These are phyloP conservation scores for Elymus sibiricus DNA, from an alignment of 176 grass and related monocot genomes.

Conservation along the genomic window DNA sequence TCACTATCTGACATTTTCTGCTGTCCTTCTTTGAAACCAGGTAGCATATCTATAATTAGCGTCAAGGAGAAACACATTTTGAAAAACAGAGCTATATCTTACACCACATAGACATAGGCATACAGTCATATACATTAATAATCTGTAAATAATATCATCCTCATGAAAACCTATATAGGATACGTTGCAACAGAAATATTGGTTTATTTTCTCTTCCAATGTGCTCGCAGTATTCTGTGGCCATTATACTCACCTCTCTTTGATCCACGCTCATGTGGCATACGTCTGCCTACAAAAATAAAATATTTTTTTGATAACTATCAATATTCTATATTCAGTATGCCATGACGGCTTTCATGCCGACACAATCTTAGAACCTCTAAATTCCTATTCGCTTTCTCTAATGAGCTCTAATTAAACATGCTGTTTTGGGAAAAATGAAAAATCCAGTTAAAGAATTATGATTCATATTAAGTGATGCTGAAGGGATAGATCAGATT, in stretches of 20 bases:
- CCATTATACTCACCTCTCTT: constrained; percentile 64
- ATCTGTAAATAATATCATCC: not conserved
- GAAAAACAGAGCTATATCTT: not conserved
- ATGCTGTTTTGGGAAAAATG: too few species aligned
- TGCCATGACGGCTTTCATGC: not conserved
- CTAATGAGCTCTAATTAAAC: too few species aligned
- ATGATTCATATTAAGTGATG: too few species aligned
- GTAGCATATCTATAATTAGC: constrained; percentile 41
- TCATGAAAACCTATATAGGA: constrained; percentile 8
- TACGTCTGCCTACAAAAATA: constrained; percentile 69
- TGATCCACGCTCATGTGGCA: constrained; percentile 87
- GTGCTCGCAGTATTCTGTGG: constrained; percentile 74
- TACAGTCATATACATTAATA: not conserved
- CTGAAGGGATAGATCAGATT: too few species aligned
- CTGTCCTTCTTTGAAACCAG: constrained; percentile 82
- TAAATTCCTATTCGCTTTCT: too few species aligned
- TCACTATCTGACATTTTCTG: constrained; percentile 95
- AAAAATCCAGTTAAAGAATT: too few species aligned
- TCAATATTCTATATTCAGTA: not conserved
- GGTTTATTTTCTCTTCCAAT: constrained; percentile 83
- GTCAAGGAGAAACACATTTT: not conserved
- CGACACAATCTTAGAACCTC: too few species aligned
- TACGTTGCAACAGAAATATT: constrained; percentile 94
- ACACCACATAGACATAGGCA: not conserved
- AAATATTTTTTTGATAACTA: not conserved